These are phyloP conservation scores for Aureobasidium sp. DNA, from an alignment of 2,329 filamentous ascomycete species.

Conservation along the genomic window DNA sequence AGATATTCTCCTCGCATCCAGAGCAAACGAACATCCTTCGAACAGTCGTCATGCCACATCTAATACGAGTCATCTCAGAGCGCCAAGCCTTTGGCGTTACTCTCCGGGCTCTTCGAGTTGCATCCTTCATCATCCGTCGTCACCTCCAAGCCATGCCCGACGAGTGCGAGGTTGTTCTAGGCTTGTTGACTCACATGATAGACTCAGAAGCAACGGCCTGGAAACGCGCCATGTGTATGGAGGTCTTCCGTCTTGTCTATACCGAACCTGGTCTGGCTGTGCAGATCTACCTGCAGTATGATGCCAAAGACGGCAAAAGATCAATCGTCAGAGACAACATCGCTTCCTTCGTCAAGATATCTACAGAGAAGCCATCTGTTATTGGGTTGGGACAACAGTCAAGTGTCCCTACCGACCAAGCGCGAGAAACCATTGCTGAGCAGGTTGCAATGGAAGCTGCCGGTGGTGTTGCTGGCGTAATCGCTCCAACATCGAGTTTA, in stretches of 20 bases:
- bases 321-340: conserved; percentile 75
- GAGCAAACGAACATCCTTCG: conserved; percentile 77
- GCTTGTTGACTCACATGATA: conserved; percentile 74
- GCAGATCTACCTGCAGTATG: conserved; percentile 73
- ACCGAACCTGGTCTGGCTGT: conserved; percentile 71
- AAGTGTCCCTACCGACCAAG: conserved; percentile 63
- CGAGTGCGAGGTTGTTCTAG: conserved; percentile 77
- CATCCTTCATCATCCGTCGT: conserved; percentile 72
- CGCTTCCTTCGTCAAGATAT: conserved; percentile 82
- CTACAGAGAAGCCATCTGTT: conserved; percentile 79
- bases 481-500: conserved; percentile 62
- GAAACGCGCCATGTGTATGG: conserved; percentile 87
- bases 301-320: conserved; percentile 64
- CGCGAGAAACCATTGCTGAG: conserved; percentile 58
- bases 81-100: conserved; percentile 74
- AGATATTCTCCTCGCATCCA: conserved; percentile 67
- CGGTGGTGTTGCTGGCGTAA: conserved; percentile 79
- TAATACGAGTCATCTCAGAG: conserved; percentile 70
- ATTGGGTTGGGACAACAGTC: conserved; percentile 89
- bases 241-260: conserved; percentile 81
- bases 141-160: conserved; percentile 67
- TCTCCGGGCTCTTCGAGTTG: conserved; percentile 72
- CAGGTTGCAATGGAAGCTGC: conserved; percentile 78
- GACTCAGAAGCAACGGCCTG: conserved; percentile 76
- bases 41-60: conserved; percentile 71